These are phyloP conservation scores for Saccharomycopsis amapae DNA, from an alignment of 805 yeast genomes.

Conservation along the genomic window DNA sequence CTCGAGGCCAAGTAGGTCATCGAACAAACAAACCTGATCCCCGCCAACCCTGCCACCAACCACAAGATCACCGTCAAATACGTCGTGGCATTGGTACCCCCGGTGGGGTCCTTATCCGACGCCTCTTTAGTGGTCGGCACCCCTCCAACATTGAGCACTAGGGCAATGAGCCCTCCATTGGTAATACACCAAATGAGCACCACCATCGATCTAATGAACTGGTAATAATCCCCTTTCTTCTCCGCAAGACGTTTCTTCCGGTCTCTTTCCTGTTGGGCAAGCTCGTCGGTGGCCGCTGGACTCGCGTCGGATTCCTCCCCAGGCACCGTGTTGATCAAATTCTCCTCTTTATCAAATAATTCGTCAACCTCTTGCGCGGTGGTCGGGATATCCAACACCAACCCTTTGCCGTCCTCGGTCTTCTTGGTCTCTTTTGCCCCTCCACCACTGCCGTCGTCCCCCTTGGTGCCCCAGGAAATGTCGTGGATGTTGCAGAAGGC, in stretches of 20 bases:
- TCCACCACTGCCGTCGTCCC: slow-evolving; percentile 39
- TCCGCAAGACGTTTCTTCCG: slow-evolving; percentile 25
- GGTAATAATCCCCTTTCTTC: slow-evolving; percentile 51
- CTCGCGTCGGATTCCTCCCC: slow-evolving; percentile 46
- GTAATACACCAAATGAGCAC: slow-evolving; percentile 86
- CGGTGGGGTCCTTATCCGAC: slow-evolving; percentile 25
- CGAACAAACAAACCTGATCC: slow-evolving; percentile 51
- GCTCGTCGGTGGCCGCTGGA: slow-evolving; percentile 30
- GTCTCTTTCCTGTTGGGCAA: slow-evolving; percentile 23
- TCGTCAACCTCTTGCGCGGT: slow-evolving; percentile 46
- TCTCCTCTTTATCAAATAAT: slow-evolving; percentile 35
- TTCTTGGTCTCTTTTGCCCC: slow-evolving; percentile 42
- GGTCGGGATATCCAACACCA: slow-evolving; percentile 47
- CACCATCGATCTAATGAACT: slow-evolving; percentile 81
- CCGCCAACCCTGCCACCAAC: slow-evolving; percentile 56
- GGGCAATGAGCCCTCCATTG: slow-evolving; percentile 73
- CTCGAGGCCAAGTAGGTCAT: slow-evolving; percentile 37
- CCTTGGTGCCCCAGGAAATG: slow-evolving; percentile 72
- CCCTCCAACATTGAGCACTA: slow-evolving; percentile 84
- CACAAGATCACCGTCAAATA: slow-evolving; percentile 49
- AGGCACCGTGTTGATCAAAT: slow-evolving; percentile 27
- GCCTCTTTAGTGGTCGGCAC: slow-evolving; percentile 26
- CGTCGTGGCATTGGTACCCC: slow-evolving; percentile 33
- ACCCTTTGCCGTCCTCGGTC: slow-evolving; percentile 44
- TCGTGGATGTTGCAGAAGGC: slow-evolving; percentile 69